Evolutionary conservation across 805 yeast species (phyloP), one percentile per base, ranked within the genome.

Genomic region (Candida nonsorbophila): DNA sequence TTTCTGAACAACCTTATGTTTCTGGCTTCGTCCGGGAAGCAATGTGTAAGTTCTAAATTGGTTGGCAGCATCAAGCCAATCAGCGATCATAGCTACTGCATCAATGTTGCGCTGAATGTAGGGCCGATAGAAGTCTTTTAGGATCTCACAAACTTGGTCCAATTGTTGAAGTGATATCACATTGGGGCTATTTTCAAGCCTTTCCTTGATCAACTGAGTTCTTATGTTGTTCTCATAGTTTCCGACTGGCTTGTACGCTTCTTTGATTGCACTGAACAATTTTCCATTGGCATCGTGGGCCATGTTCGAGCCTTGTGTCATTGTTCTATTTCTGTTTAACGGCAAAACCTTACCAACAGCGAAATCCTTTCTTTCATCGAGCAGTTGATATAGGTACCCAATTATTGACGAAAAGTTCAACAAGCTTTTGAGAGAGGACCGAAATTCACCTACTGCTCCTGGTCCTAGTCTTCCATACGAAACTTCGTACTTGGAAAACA

Each of bases 1-100:
- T 23, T 37, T 16, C 22, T 48, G 58, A 10, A 32, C 28, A 11
- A 29, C 28, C 8, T 14, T 16, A 29, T 44, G 46, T n/a, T n/a
- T n/a, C n/a, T n/a, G n/a, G n/a, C n/a, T n/a, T n/a, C n/a, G n/a
- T n/a, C n/a, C n/a, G n/a, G n/a, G n/a, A n/a, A n/a, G n/a, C n/a
- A n/a, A n/a, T 6, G 21, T 28, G 49, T 46, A 50, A 8, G 34
- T 20, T 20, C 63, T 38, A 36, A 44, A 58, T 3, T 42, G 39
- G 33, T 58, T 57, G 3, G 63, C 57, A 22, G 45, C 47, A 5
- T 26, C 26, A 4, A 58, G 25, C 65, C 65, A 58, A 7, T 35
- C 36, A 6, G 35, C 27, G 2, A 47, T 28, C 1, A 37, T 38
- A 6, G 22, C 40, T 5, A 57, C 22, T 3, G 44, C 55, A 1